Evolutionary conservation across 768 basidiomycete species (phyloP).

Genomic region (Lentinula lateritia): DNA sequence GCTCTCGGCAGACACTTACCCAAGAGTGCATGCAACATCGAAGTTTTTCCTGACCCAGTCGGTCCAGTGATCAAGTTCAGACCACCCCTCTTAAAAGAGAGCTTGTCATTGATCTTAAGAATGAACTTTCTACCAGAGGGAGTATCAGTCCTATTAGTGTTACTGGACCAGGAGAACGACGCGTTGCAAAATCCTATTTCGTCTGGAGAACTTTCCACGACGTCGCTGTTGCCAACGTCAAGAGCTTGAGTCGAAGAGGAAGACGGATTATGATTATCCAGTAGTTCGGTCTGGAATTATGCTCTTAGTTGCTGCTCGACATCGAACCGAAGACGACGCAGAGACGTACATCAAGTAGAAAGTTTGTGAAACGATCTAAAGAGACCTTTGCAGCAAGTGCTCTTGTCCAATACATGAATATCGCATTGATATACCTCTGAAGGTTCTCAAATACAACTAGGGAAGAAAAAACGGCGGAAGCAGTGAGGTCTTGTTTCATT

Average conservation of each 20-base stretch:
- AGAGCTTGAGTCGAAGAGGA: neutral
- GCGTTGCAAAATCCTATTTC: constrained; percentile 29
- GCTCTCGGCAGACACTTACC: constrained; percentile 12
- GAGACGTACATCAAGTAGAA: neutral
- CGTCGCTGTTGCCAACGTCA: neutral
- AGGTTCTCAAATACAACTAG: constrained; percentile 42
- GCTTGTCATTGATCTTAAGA: constrained; percentile 31
- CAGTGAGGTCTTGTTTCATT: constrained; percentile 5
- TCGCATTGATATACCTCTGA: constrained; percentile 27
- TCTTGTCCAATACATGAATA: constrained; percentile 9
- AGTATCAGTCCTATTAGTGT: constrained; percentile 14
- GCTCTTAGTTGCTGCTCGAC: neutral
- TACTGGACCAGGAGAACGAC: constrained; percentile 30
- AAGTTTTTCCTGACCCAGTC: constrained; percentile 34
- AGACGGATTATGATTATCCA: constrained; percentile 15
- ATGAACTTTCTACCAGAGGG: constrained; percentile 29
- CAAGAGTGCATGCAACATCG: constrained; percentile 39
- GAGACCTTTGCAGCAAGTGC: constrained; percentile 36
- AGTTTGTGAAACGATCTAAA: constrained; percentile 24
- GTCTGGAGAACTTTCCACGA: constrained; percentile 1
- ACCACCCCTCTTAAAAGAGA: constrained; percentile 31
- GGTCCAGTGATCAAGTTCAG: constrained; percentile 35
- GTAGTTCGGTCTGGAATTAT: constrained; percentile 22
- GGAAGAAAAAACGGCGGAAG: constrained; percentile 21
- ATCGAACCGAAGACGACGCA: neutral